Percentiles rank a stretch among this genome's conserved stretches.
phyloP scores from a whole-genome alignment of 768 basidiomycete species.

The Tulasnella sp. region DNA sequence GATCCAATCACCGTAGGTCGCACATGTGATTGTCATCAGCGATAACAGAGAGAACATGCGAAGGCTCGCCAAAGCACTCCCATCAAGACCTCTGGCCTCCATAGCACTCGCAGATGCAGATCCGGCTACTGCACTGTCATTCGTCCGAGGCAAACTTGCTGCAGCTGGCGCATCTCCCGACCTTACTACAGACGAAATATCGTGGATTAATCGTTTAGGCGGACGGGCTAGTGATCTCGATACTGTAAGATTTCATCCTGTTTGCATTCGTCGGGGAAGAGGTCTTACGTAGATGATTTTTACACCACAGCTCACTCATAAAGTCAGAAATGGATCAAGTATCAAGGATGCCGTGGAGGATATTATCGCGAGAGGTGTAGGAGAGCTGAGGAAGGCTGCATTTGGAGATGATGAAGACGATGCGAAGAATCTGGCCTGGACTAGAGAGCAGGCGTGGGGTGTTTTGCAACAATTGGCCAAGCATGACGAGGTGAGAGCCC shows the following conservation, averaged over 20 bases:
- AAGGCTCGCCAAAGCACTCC: conserved; percentile 75
- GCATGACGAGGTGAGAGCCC: conserved; percentile 39
- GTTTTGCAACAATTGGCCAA: conserved; percentile 61
- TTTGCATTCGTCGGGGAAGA: neutral
- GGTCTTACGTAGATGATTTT: neutral
- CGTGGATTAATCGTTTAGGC: conserved; percentile 61
- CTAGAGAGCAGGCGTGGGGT: conserved; percentile 76
- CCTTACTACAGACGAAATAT: conserved; percentile 43
- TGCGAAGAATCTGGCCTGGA: conserved; percentile 71
- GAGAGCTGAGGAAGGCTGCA: conserved; percentile 76
- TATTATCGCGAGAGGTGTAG: conserved; percentile 63
- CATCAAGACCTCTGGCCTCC: conserved; percentile 65
- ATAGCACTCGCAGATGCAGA: conserved; percentile 83
- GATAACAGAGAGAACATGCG: conserved; percentile 84
- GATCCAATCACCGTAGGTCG: conserved; percentile 39
- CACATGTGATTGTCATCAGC: conserved; percentile 82
- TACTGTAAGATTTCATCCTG: conserved; percentile 37
- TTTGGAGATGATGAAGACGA: conserved; percentile 91
- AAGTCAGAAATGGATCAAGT: conserved; percentile 57
- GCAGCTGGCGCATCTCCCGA: conserved; percentile 26
- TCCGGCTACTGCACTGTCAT: conserved; percentile 57
- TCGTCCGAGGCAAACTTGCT: conserved; percentile 54
- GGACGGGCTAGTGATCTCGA: conserved; percentile 86
- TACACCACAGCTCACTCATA: conserved; percentile 57
- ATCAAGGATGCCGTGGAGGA: conserved; percentile 81